A percentile compares a stretch with the other conserved stretches of the same genome.
Conservation (phyloP, 306 rosid genomes). For the Quercus dentata region DNA sequence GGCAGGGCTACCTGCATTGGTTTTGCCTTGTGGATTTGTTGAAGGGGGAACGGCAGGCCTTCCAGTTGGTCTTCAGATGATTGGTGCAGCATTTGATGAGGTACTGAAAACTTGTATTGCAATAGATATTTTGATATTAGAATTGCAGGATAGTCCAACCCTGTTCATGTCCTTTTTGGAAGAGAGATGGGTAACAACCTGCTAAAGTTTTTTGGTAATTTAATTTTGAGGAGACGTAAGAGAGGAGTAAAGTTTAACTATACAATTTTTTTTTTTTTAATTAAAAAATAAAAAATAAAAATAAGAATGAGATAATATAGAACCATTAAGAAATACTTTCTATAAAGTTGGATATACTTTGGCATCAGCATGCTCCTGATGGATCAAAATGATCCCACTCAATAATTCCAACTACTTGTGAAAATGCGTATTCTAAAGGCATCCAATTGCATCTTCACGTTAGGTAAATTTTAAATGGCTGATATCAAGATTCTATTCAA, state of each 20-base stretch:
- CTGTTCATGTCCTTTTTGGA: neutral
- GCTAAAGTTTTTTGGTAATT: neutral
- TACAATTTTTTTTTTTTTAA: too few relatives aligned
- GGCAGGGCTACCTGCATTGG: conserved; percentile 96
- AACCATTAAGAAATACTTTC: too few relatives aligned
- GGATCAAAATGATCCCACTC: neutral
- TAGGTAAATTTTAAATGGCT: neutral
- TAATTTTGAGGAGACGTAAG: neutral
- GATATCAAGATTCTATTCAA: neutral
- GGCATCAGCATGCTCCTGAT: too few relatives aligned
- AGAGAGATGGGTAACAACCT: neutral
- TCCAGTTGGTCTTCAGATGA: conserved; percentile 96
- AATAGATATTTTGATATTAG: conserved; percentile 7
- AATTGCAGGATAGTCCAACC: neutral
- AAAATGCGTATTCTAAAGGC: neutral
- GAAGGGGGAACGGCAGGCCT: conserved; percentile 77
- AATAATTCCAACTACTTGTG: neutral
- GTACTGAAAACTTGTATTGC: conserved; percentile 35
- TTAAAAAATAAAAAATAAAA: too few relatives aligned
- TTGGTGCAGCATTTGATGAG: conserved; percentile 91
- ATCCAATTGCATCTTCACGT: neutral
- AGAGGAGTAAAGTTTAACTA: neutral
- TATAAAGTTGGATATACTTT: too few relatives aligned
- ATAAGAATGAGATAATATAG: too few relatives aligned
- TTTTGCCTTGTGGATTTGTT: conserved; percentile 94